phyloP scores from a whole-genome alignment of 129 eudicot genomes.

The Arctium minus region DNA sequence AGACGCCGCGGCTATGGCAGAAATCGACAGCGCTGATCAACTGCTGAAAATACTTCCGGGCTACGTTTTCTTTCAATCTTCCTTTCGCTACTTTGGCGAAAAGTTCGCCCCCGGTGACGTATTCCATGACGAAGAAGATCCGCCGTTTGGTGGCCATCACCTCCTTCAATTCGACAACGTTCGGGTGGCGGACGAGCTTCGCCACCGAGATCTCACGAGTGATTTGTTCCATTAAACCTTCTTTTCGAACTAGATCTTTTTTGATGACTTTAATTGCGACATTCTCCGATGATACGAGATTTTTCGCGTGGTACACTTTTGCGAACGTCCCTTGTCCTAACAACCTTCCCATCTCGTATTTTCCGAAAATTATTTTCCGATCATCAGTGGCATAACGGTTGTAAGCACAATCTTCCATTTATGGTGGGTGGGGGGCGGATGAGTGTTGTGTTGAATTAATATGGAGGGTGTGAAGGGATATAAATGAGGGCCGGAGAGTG shows the following conservation, averaged over 20 bases:
- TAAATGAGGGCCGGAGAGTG: conserved; percentile 16
- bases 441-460: not conserved
- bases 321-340: conserved; percentile 91
- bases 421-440: no score
- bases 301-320: conserved; percentile 62
- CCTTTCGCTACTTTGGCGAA: conserved; percentile 66
- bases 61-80: conserved; percentile 52
- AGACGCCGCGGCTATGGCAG: conserved; percentile 80
- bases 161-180: conserved; percentile 71
- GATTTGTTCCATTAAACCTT: conserved; percentile 71
- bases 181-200: conserved; percentile 75
- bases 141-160: conserved; percentile 67
- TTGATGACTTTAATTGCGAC: conserved; percentile 78
- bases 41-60: conserved; percentile 78
- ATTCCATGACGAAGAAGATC: conserved; percentile 76
- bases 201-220: conserved; percentile 76
- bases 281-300: conserved; percentile 48
- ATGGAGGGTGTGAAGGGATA: not conserved
- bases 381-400: not conserved
- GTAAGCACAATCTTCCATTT: conserved; percentile 15
- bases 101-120: conserved; percentile 82
- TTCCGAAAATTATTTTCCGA: conserved; percentile 50
- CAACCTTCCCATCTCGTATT: conserved; percentile 83
- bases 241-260: conserved; percentile 66
- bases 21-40: conserved; percentile 77